Conservation (phyloP, 2,329 filamentous ascomycete genomes). For the Thyridium curvatum region DNA sequence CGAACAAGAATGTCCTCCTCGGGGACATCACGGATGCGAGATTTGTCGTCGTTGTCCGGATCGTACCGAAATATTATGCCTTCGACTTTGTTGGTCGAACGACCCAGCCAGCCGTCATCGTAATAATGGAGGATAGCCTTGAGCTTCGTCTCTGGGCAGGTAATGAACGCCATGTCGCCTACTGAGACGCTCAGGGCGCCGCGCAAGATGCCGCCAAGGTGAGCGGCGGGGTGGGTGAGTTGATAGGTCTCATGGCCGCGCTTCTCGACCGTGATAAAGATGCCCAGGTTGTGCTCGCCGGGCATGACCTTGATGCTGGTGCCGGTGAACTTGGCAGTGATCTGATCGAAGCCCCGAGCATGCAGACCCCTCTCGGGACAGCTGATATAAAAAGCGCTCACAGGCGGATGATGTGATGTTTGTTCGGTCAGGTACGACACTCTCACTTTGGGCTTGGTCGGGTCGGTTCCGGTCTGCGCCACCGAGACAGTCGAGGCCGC, state of each 20-base stretch:
- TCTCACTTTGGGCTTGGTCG: slow-evolving; percentile 52
- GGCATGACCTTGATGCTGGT: slow-evolving; percentile 88
- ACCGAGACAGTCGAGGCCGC: slow-evolving; percentile 45
- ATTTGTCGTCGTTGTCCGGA: slow-evolving; percentile 75
- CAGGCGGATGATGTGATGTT: slow-evolving; percentile 94
- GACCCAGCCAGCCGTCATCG: slow-evolving; percentile 91
- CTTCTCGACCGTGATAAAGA: slow-evolving; percentile 82
- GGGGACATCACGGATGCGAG: slow-evolving; percentile 76
- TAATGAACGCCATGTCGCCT: slow-evolving; percentile 81
- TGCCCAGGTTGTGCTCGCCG: slow-evolving; percentile 89
- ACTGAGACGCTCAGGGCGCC: slow-evolving; percentile 88
- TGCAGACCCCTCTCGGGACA: slow-evolving; percentile 87
- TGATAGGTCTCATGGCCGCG: slow-evolving; percentile 87
- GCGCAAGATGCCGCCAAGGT: slow-evolving; percentile 79
- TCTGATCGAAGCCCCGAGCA: slow-evolving; percentile 88
- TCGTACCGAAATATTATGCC: slow-evolving; percentile 90
- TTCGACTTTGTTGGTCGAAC: slow-evolving; percentile 84
- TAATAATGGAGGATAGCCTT: slow-evolving; percentile 91
- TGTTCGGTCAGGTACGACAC: slow-evolving; percentile 96
- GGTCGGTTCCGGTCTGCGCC: slow-evolving; percentile 36
- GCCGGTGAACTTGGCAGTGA: slow-evolving; percentile 95
- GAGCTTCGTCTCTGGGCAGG: slow-evolving; percentile 81
- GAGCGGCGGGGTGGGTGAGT: slow-evolving; percentile 88
- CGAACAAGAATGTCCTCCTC: slow-evolving; percentile 77
- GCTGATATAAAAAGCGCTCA: slow-evolving; percentile 90